Conservation (phyloP, 768 basidiomycete species). For the Phlebiopsis gigantea region DNA sequence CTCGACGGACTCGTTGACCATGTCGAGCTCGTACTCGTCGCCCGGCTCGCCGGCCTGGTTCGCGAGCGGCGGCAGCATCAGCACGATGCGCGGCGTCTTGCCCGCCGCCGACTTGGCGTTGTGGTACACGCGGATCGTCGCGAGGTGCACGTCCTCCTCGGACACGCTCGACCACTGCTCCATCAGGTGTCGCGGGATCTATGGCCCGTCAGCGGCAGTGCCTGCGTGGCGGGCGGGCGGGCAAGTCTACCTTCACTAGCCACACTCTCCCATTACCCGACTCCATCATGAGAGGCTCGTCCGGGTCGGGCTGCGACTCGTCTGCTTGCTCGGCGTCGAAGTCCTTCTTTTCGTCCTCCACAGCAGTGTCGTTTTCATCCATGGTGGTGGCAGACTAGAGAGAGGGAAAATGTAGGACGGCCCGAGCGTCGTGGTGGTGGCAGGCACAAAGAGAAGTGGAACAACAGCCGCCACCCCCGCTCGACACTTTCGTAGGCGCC, state of each 20-base stretch:
- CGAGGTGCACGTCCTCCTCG: slow-evolving; percentile 74
- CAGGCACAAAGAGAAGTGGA: background rate
- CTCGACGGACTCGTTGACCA: slow-evolving; percentile 79
- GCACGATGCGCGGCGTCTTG: slow-evolving; percentile 55
- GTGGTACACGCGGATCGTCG: slow-evolving; percentile 78
- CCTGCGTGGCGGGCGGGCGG: background rate
- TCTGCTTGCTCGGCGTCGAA: slow-evolving; percentile 64
- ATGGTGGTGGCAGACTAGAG: background rate
- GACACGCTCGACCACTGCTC: slow-evolving; percentile 79
- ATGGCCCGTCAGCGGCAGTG: slow-evolving; percentile 7
- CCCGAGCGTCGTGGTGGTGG: background rate
- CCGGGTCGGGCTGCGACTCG: slow-evolving; percentile 68
- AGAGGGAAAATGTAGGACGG: background rate
- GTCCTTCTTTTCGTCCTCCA: slow-evolving; percentile 66
- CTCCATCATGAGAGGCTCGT: slow-evolving; percentile 77
- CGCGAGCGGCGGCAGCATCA: slow-evolving; percentile 57
- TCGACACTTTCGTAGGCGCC: too few species aligned
- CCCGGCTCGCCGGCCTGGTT: slow-evolving; percentile 34
- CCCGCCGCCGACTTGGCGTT: slow-evolving; percentile 37
- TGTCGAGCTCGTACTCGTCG: slow-evolving; percentile 82
- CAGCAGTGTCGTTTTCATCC: slow-evolving; percentile 20
- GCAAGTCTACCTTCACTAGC: slow-evolving; percentile 72
- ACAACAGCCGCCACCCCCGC: too few species aligned
- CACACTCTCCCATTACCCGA: slow-evolving; percentile 72
- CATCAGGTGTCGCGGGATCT: slow-evolving; percentile 86